Evolutionary conservation across 805 yeast species (phyloP), one percentile per base, ranked within the genome.

Genomic region (Blastobotrys peoriensis): DNA sequence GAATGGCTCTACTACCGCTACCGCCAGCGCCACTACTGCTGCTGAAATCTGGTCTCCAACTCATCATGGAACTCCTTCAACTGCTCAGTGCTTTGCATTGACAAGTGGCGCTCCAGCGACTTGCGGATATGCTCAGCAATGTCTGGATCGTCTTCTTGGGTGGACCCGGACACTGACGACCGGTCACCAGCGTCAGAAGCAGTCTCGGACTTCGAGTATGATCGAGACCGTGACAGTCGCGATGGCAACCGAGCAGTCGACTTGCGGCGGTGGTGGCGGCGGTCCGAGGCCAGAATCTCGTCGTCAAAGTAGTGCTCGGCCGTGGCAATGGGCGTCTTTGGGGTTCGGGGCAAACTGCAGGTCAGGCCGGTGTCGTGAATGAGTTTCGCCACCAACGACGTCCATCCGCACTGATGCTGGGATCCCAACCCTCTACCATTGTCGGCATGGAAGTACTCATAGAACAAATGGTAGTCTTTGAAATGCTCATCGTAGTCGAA

Each of bases 361-460:
- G 86, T 74, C 38, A 79, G 74, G 48, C 96, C 96, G 36, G 85
- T 84, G 65, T 89, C 70, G 60, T 85, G 93, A 58, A 89, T 86
- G 77, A 88, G 78, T 65, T 91, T 84, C 36, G 95, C 95, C 42
- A 87, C 93, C 38, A 89, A 72, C 0, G 95, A 89, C 1, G 96
- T 88, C 97, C 97, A 88, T 9, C 97, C 97, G 71, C 88, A 83
- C 67, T 88, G 97, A 68, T 89, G 96, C 42, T 88, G 80, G 1
- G 96, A 87, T 27, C 97, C 97, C 46, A 88, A 67, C 4, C 96
- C 97, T 54, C 95, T 76, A 33, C 97, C 97, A 2, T 93, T 83
- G 61, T 88, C 97, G 53, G 95, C 96, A 58, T 88, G 94, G 61
- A 88, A 88, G 62, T 83, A 88, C 68, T 88, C 97, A 61, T 78